Evolutionary conservation across 768 basidiomycete genomes (phyloP), one percentile per base, ranked within the genome.

Genomic region (Pisolithus albus): DNA sequence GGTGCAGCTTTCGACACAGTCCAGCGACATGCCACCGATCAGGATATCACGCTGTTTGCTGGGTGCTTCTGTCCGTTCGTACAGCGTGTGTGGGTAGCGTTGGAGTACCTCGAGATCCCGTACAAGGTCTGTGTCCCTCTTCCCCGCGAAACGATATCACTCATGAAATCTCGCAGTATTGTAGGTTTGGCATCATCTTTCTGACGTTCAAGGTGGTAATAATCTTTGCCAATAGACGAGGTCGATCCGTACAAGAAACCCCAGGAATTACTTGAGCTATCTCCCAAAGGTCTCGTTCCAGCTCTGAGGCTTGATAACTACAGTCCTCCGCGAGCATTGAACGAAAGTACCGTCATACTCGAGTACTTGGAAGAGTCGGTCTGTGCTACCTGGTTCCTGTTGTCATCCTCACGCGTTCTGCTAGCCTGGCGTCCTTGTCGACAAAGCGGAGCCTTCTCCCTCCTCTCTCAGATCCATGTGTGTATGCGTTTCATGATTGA

Each of bases 241-340:
- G 84, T 88, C 26, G 84, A 89, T 65, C 86, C 87, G 18, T 90
- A 92, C 72, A 81, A 82, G 68, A 92, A 91, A 58, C 86, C 89
- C 0, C 65, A 80, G 46, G 87, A 88, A 30, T 77, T 92, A 18
- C 73, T 93, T n/a, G 80, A 86, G 36, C 72, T 89, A 16, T 90
- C 88, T 15, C 88, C 89, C 1, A 88, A 87, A 59, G 88, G 90
- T 0, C 75, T 92, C 4, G 87, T 93, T 1, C 88, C 89, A 0
- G 87, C 76, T 0, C 59, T 88, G 26, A 78, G 75, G 57, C 64
- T 89, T 49, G 68, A 81, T 57, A 67, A 67, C 3, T 79, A 72
- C 53, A 63, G 62, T 45, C 83, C 82, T 0, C 80, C 84, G 0
- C 70, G 80, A 34, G 78, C 81, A 0, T 67, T 91, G 11, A 86